Evolutionary conservation across 768 basidiomycete species (phyloP).

Genomic region (Xerocomus potaroensis): DNA sequence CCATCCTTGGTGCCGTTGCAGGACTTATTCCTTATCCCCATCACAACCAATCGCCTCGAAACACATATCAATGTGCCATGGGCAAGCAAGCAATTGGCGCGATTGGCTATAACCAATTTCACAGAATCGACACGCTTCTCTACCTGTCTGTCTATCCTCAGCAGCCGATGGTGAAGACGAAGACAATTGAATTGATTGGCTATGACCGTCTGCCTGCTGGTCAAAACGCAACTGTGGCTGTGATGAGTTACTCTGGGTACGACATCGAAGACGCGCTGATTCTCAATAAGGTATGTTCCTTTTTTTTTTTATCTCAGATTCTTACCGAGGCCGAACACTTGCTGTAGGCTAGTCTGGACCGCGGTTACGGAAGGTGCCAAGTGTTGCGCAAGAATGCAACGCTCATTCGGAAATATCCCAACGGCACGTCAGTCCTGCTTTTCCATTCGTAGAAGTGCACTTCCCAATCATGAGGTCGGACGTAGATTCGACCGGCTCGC

Average conservation of each 20-base stretch:
- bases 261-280: conserved; percentile 99
- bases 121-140: conserved; percentile 96
- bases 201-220: conserved; percentile 97
- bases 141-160: conserved; percentile 98
- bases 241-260: conserved; percentile 99
- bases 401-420: conserved; percentile 92
- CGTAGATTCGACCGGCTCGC: conserved; percentile 87
- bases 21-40: conserved; percentile 99
- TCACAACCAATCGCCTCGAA: conserved; percentile 98
- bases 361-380: conserved; percentile 97
- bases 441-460: conserved; percentile 9
- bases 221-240: conserved; percentile 96
- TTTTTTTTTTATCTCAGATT: conserved; percentile 2
- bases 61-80: conserved; percentile 99
- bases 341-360: conserved; percentile 83
- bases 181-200: conserved; percentile 94
- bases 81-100: conserved; percentile 99
- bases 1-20: conserved; percentile 93
- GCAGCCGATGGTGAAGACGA: conserved; percentile 99
- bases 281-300: conserved; percentile 67
- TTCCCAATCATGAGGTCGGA: conserved; percentile 4
- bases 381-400: conserved; percentile 95
- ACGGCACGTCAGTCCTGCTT: conserved; percentile 84
- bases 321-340: conserved; percentile 4
- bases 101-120: conserved; percentile 96